Evolutionary conservation across 2,329 filamentous ascomycete genomes (phyloP).

Genomic region (Ophiosphaerella narmari): DNA sequence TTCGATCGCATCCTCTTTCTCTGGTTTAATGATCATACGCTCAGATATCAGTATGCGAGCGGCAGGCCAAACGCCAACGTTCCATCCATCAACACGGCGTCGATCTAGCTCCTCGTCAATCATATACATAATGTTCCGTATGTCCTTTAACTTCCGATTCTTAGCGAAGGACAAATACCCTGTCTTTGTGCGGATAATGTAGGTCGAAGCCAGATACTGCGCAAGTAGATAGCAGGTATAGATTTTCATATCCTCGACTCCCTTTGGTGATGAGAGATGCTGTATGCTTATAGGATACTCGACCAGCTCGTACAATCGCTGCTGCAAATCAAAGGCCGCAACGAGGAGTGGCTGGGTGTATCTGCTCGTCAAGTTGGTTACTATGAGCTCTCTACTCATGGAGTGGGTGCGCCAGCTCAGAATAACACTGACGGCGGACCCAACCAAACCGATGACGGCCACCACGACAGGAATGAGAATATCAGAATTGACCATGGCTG

Average conservation of each 20-base stretch:
- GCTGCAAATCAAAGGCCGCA: slow-evolving; percentile 9
- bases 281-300: slow-evolving; percentile 3
- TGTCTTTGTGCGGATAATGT: slow-evolving; percentile 4
- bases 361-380: too few relatives aligned
- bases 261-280: neutral
- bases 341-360: slow-evolving; percentile 1
- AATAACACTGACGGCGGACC: too few relatives aligned
- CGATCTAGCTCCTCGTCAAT: slow-evolving; percentile 3
- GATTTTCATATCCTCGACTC: slow-evolving; percentile 5
- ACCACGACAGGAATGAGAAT: too few relatives aligned
- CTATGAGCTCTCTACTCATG: too few relatives aligned
- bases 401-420: too few relatives aligned
- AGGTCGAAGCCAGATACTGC: slow-evolving; percentile 4
- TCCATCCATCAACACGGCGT: neutral
- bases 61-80: slow-evolving; percentile 4
- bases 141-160: neutral
- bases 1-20: neutral
- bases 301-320: slow-evolving; percentile 3
- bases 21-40: neutral
- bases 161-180: slow-evolving; percentile 3
- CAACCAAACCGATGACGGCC: too few relatives aligned
- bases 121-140: neutral
- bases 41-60: neutral
- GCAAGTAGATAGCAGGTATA: slow-evolving; percentile 8
- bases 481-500: too few relatives aligned